A percentile compares a stretch with the other conserved stretches of the same genome.
phyloP scores from a whole-genome alignment of 2,329 filamentous ascomycete species.

The Penicillium nordicum region DNA sequence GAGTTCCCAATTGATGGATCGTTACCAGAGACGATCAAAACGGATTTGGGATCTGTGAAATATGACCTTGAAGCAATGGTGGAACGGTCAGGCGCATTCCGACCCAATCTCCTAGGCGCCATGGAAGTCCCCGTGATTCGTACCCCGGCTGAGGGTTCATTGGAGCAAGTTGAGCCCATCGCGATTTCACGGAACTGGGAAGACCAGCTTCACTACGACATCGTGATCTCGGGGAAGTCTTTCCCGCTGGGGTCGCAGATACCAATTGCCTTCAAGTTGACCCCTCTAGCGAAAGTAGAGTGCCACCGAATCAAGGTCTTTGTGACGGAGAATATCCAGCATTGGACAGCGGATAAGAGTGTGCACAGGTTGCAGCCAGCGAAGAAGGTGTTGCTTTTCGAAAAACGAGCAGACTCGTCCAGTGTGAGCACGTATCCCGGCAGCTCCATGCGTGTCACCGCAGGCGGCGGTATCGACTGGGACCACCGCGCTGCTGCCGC shows the following conservation, averaged over 20 bases:
- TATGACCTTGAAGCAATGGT: slow-evolving; percentile 84
- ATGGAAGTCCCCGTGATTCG: slow-evolving; percentile 83
- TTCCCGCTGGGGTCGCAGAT: slow-evolving; percentile 85
- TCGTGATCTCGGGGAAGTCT: slow-evolving; percentile 92
- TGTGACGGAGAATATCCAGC: slow-evolving; percentile 85
- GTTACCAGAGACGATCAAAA: slow-evolving; percentile 76
- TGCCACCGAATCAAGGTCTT: slow-evolving; percentile 90
- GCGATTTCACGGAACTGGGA: slow-evolving; percentile 93
- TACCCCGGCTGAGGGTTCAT: slow-evolving; percentile 78
- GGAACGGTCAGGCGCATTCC: slow-evolving; percentile 84
- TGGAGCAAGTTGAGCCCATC: slow-evolving; percentile 89
- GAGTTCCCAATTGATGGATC: slow-evolving; percentile 78
- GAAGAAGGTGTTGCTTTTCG: slow-evolving; percentile 79
- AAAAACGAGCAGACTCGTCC: slow-evolving; percentile 78
- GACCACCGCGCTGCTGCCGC: slow-evolving; percentile 57
- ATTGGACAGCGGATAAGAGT: slow-evolving; percentile 80
- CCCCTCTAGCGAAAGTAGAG: slow-evolving; percentile 86
- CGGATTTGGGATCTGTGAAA: slow-evolving; percentile 80
- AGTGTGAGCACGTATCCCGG: slow-evolving; percentile 69
- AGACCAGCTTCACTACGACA: slow-evolving; percentile 91
- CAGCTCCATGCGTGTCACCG: slow-evolving; percentile 71
- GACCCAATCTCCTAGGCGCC: slow-evolving; percentile 76
- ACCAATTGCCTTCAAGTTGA: slow-evolving; percentile 90
- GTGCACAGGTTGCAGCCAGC: slow-evolving; percentile 82
- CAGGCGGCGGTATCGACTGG: slow-evolving; percentile 75